Base-by-base conservation (phyloP, 306 rosid species). In the Vigna unguiculata region DNA sequence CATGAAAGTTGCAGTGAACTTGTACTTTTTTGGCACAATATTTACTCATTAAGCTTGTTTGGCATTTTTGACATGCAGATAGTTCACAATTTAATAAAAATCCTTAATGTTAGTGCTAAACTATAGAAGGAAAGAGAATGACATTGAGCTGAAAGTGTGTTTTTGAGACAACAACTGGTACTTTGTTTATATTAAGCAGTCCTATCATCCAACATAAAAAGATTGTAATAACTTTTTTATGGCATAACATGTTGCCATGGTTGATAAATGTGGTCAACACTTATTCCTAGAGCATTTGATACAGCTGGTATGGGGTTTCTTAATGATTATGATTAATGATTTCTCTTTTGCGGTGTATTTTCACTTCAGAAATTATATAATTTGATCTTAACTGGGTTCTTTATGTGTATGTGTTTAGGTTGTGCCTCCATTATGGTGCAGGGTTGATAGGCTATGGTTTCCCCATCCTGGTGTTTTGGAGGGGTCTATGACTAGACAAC, bases 351-450 rank as follows among this genome's bases (percentile, higher is more conserved):
- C 53, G 64, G 25, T 71, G 75, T 80, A 83, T 41, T 80, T 80
- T 49, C 72, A 43, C 66, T 72, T 59, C 58, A 49, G 25, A 75
- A 76, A 63, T 52, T 79, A 71, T 75, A 54, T 69, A 58, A 43
- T 55, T 78, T 80, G 63, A 78, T 86, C 72, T 79, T 55, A 74
- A 69, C 48, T 51, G 38, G 64, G 48, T 55, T 53, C 62, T 66
- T 55, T 51, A 71, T 66, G 60, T 65, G 72, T 83, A 67, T 83
- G 64, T 54, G 25, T 84, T 70, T 81, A 95, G 99, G 97, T 95
- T 81, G 83, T 95, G 97, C 99, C 99, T 84, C 99, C 96, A 79
- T 79, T 95, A 57, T 95, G 99, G 99, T 95, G 99, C 90, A 87
- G 96, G 80, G 52, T 95, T 81, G 99, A 95, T 80, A 87, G 96